These are phyloP conservation scores for Trichoderma simmonsii DNA, from an alignment of 2,329 filamentous ascomycete species.

Conservation along the genomic window DNA sequence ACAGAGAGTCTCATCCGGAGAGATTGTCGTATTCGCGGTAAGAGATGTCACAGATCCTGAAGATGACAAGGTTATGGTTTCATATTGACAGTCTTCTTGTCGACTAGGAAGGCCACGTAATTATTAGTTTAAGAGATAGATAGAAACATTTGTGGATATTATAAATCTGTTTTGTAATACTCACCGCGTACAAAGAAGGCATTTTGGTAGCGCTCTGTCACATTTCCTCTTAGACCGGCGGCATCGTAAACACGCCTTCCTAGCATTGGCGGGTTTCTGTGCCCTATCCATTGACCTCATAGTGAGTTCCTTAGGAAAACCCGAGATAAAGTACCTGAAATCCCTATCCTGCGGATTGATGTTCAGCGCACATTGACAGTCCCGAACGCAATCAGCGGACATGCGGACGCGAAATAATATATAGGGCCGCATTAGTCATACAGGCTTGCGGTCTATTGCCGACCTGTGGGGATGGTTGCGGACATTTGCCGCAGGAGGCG, in stretches of 20 bases:
- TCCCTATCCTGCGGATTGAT: background rate
- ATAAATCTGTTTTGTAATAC: background rate
- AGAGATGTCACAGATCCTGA: background rate
- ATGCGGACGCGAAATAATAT: background rate
- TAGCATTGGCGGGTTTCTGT: background rate
- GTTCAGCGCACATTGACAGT: background rate
- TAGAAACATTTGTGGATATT: background rate
- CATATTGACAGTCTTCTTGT: background rate
- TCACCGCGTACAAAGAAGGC: background rate
- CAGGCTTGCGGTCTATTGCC: background rate
- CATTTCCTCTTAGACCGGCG: background rate
- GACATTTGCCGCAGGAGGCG: background rate
- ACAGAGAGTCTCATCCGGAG: background rate
- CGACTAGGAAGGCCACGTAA: background rate
- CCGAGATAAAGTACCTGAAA: background rate
- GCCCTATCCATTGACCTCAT: background rate
- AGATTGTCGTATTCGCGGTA: background rate
- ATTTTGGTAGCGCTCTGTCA: background rate
- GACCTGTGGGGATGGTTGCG: background rate
- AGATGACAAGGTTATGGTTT: background rate
- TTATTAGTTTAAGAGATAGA: background rate
- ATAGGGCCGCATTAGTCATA: background rate
- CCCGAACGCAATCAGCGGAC: background rate
- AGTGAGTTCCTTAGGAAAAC: background rate
- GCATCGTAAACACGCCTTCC: background rate